phyloP scores from a whole-genome alignment of 108 stramenopile genomes.

The Skeletonema grethae region DNA sequence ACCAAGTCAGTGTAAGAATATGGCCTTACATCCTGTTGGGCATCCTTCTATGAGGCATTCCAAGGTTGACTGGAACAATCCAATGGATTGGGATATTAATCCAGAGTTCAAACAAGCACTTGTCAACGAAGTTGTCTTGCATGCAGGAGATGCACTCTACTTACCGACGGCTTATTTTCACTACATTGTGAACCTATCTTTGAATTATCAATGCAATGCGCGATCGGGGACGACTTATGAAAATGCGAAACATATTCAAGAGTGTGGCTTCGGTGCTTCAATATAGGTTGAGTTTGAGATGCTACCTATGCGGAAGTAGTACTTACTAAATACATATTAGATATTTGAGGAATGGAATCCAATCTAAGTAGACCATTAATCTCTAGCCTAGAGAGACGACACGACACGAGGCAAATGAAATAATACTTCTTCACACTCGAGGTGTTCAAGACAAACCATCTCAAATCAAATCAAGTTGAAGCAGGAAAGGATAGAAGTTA shows the following conservation, averaged over 20 bases:
- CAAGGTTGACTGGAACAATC: slow-evolving; percentile 49
- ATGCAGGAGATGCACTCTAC: slow-evolving; percentile 94
- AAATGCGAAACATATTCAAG: slow-evolving; percentile 35
- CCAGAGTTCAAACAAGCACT: slow-evolving; percentile 76
- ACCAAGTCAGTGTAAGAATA: slow-evolving; percentile 66
- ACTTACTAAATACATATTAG: too few relatives aligned
- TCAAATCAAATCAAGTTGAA: too few relatives aligned
- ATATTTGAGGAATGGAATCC: too few relatives aligned
- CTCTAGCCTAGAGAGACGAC: too few relatives aligned
- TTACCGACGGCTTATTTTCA: slow-evolving; percentile 95
- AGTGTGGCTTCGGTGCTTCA: slow-evolving; percentile 71
- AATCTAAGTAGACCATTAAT: too few relatives aligned
- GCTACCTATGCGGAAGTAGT: too few relatives aligned
- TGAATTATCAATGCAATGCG: slow-evolving; percentile 97
- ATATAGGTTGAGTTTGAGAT: slow-evolving; percentile 6
- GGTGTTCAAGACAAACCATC: too few relatives aligned
- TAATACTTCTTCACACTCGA: too few relatives aligned
- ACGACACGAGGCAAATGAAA: too few relatives aligned
- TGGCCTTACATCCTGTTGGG: slow-evolving; percentile 63
- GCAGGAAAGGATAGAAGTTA: too few relatives aligned
- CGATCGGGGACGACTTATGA: slow-evolving; percentile 72
- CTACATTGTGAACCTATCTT: slow-evolving; percentile 86
- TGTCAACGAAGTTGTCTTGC: slow-evolving; percentile 88
- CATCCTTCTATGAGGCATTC: slow-evolving; percentile 62
- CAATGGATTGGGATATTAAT: slow-evolving; percentile 53